These are phyloP conservation scores for Nannizzia gypsea DNA, from an alignment of 2,329 filamentous ascomycete species.

Conservation along the genomic window DNA sequence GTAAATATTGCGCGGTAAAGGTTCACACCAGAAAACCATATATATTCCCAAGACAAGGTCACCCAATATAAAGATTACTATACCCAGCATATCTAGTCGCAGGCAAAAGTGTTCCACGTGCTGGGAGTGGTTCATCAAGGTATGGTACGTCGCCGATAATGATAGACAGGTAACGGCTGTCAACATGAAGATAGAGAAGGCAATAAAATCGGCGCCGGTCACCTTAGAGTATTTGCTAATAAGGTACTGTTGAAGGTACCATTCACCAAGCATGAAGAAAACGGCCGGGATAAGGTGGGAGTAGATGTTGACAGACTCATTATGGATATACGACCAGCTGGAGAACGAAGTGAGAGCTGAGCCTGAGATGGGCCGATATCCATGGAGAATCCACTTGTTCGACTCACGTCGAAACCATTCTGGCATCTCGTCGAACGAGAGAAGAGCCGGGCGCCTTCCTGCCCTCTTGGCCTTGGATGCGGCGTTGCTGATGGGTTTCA, in stretches of 20 bases:
- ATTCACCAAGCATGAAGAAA: constrained; percentile 12
- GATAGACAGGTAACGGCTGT: constrained; percentile 14
- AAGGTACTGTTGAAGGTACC: constrained; percentile 10
- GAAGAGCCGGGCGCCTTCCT: constrained; percentile 14
- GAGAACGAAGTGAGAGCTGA: constrained; percentile 15
- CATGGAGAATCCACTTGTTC: constrained; percentile 20
- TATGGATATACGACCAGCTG: constrained; percentile 11
- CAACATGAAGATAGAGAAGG: constrained; percentile 14
- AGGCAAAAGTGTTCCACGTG: constrained; percentile 13
- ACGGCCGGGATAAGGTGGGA: constrained; percentile 15
- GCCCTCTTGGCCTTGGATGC: constrained; percentile 4
- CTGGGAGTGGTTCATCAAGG: constrained; percentile 11
- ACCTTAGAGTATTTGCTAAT: constrained; percentile 13
- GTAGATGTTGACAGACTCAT: constrained; percentile 17
- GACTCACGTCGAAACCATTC: constrained; percentile 7
- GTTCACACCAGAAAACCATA: constrained; percentile 11
- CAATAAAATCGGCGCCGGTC: constrained; percentile 12
- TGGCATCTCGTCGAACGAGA: constrained; percentile 10
- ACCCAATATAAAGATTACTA: constrained; percentile 12
- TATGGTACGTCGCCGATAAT: constrained; percentile 12
- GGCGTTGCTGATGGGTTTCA: neutral
- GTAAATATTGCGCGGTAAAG: constrained; percentile 10
- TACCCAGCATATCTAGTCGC: constrained; percentile 13
- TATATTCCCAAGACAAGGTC: constrained; percentile 11
- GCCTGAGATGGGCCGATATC: constrained; percentile 20